phyloP scores from a whole-genome alignment of 306 rosid genomes.

The Sophora flavescens region DNA sequence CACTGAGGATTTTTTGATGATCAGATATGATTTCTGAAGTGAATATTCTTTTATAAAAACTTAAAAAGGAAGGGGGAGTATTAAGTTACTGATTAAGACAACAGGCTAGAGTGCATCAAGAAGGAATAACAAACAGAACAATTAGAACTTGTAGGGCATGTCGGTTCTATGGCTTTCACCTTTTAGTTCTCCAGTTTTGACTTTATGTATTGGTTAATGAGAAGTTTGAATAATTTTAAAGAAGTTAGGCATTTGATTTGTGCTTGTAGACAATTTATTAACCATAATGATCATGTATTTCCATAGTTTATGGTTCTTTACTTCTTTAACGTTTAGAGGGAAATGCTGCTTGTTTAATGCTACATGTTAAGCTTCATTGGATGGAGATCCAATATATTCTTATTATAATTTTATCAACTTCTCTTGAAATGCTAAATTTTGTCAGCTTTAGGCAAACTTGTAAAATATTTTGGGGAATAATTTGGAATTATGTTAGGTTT shows the following conservation, averaged over 20 bases:
- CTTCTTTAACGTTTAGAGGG: slow-evolving; percentile 9
- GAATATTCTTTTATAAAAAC: background rate
- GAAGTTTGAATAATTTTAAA: slow-evolving; percentile 23
- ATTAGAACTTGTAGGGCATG: slow-evolving; percentile 19
- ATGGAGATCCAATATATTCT: slow-evolving; percentile 15
- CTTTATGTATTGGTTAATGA: slow-evolving; percentile 16
- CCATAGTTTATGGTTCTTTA: slow-evolving; percentile 19
- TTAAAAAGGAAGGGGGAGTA: background rate
- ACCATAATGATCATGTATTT: background rate
- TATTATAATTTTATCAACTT: background rate
- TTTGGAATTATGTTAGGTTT: slow-evolving; percentile 9
- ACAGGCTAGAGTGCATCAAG: background rate
- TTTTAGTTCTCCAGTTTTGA: slow-evolving; percentile 20
- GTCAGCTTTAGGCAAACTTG: slow-evolving; percentile 4
- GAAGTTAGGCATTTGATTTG: background rate
- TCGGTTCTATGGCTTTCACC: slow-evolving; percentile 22
- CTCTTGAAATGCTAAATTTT: slow-evolving; percentile 17
- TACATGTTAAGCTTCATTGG: slow-evolving; percentile 17
- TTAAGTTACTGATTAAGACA: background rate
- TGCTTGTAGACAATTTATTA: background rate
- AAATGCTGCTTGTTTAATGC: slow-evolving; percentile 23
- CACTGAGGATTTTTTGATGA: background rate
- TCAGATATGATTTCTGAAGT: background rate
- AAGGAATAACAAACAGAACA: slow-evolving; percentile 26
- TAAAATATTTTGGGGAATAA: slow-evolving; percentile 3